Conservation (phyloP, 2,329 filamentous ascomycete species). For the Colletotrichum sp. region DNA sequence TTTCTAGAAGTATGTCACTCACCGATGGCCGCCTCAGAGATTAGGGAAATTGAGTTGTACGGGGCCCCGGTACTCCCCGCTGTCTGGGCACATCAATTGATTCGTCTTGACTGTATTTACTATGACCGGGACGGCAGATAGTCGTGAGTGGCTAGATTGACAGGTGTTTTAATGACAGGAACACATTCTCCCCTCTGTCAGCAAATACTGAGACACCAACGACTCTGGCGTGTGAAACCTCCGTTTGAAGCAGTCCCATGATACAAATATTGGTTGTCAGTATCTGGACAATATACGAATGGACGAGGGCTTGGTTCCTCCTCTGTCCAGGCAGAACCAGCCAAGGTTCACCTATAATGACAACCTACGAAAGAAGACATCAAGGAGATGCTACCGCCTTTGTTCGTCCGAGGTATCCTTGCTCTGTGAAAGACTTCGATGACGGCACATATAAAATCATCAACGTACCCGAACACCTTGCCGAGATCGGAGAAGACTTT, state of each 20-base stretch:
- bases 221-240: too few relatives aligned
- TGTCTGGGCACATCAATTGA: too few relatives aligned
- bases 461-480: not conserved
- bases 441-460: not conserved
- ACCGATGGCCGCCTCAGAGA: too few relatives aligned
- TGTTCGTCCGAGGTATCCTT: not conserved
- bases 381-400: not conserved
- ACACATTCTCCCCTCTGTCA: not conserved
- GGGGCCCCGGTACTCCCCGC: too few relatives aligned
- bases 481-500: not conserved
- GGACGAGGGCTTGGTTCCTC: constrained; percentile 35
- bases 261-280: not conserved
- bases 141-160: too few relatives aligned
- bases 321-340: not conserved
- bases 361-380: not conserved
- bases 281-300: not conserved
- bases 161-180: too few relatives aligned
- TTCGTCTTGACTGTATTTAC: too few relatives aligned
- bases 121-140: too few relatives aligned
- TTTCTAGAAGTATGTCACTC: too few relatives aligned
- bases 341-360: not conserved
- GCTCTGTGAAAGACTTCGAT: not conserved
- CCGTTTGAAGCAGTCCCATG: too few relatives aligned
- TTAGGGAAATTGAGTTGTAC: too few relatives aligned
- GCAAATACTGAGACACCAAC: too few relatives aligned